Evolutionary conservation across 2,329 filamentous ascomycete genomes (phyloP).

Genomic region (Coleophoma crateriformis): DNA sequence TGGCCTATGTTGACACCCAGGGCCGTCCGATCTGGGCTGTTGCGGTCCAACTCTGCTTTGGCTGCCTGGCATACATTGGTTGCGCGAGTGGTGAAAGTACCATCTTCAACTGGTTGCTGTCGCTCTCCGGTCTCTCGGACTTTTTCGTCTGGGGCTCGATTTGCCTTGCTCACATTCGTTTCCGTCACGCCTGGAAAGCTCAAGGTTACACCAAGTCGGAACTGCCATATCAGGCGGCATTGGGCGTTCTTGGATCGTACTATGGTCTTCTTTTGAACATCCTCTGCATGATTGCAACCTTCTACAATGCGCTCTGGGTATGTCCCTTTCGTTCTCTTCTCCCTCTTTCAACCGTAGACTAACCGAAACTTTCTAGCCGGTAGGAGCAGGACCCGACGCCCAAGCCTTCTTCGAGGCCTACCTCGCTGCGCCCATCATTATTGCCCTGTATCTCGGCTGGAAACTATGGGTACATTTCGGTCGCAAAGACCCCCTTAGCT

Average conservation of each 20-base stretch:
- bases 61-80: constrained; percentile 51
- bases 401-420: constrained; percentile 53
- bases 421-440: constrained; percentile 46
- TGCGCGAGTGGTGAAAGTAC: constrained; percentile 33
- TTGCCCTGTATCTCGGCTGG: constrained; percentile 55
- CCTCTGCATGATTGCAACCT: constrained; percentile 56
- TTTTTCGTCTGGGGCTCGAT: constrained; percentile 70
- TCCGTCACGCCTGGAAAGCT: constrained; percentile 52
- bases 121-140: constrained; percentile 63
- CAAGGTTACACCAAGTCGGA: constrained; percentile 44
- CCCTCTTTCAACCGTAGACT: constrained; percentile 36
- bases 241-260: constrained; percentile 61
- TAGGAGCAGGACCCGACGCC: constrained; percentile 35
- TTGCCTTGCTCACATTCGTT: constrained; percentile 57
- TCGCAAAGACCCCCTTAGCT: neutral
- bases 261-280: constrained; percentile 62
- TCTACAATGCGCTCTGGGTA: constrained; percentile 28
- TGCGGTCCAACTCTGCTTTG: constrained; percentile 43
- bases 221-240: constrained; percentile 31
- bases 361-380: constrained; percentile 28
- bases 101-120: constrained; percentile 58
- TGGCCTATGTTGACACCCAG: constrained; percentile 53
- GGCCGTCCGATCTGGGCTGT: constrained; percentile 54
- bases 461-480: constrained; percentile 1
- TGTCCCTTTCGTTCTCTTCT: constrained; percentile 9